phyloP scores from a whole-genome alignment of 2,329 filamentous ascomycete species.

The Thelonectria olida region DNA sequence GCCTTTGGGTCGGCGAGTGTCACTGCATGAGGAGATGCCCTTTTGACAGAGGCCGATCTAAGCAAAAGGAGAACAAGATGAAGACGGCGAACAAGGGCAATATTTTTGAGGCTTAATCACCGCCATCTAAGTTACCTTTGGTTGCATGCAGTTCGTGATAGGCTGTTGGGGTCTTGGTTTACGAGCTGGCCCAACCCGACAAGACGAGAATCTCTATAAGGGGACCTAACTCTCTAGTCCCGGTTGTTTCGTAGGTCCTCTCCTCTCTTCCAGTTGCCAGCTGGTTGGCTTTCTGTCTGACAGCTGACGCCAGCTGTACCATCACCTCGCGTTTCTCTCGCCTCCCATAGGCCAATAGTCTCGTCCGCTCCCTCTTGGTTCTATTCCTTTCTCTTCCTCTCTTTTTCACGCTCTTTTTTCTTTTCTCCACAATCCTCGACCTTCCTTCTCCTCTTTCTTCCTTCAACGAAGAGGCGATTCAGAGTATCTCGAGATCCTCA shows the following conservation, averaged over 20 bases:
- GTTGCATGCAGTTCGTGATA: slow-evolving; percentile 32
- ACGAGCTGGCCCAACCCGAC: background rate
- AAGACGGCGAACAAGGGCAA: background rate
- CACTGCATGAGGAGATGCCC: background rate
- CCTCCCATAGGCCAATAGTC: slow-evolving; percentile 16
- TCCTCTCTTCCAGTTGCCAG: slow-evolving; percentile 22
- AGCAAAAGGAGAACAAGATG: too few species aligned
- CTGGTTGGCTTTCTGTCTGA: slow-evolving; percentile 29
- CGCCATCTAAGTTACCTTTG: slow-evolving; percentile 19
- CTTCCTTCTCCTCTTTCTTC: background rate
- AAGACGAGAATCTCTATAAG: background rate
- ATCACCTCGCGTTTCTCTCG: slow-evolving; percentile 20
- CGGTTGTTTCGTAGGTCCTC: too few species aligned
- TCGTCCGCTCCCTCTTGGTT: background rate
- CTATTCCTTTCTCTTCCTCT: slow-evolving; percentile 8
- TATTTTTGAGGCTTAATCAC: background rate
- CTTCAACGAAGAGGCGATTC: background rate
- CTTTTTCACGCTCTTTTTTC: slow-evolving; percentile 21
- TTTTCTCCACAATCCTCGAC: slow-evolving; percentile 6
- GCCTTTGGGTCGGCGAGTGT: background rate
- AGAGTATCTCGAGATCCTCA: background rate
- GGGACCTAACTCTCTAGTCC: too few species aligned
- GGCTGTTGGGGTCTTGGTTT: slow-evolving; percentile 11
- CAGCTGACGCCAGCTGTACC: slow-evolving; percentile 33
- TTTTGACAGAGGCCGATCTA: background rate